Evolutionary conservation across 2,329 filamentous ascomycete species (phyloP), one percentile per base, ranked within the genome.

Genomic region (Nothophaeocryptopus gaeumannii): DNA sequence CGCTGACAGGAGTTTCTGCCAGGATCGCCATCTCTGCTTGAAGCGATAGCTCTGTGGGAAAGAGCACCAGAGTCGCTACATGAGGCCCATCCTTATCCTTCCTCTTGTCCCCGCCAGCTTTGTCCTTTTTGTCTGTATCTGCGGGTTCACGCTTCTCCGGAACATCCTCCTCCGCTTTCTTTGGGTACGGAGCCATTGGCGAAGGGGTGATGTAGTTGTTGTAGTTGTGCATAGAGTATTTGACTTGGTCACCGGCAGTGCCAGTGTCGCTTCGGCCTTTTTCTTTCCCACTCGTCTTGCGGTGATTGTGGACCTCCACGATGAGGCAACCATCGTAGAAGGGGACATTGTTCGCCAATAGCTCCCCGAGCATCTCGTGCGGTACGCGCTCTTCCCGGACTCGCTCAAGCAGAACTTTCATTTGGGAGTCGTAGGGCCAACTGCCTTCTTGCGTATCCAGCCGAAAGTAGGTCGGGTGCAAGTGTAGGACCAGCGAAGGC

Each of bases 251-350:
- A 58, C 78, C 63, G 30, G 60, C 83, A 1, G 81, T 75, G 20
- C 74, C 74, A 44, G 73, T 76, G 42, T 74, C 56, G 42, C 78
- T 49, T 74, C 72, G 60, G 8, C 40, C 55, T 45, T 58, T 61
- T 37, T 66, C 63, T 47, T 69, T 60, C 75, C 76, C 58, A 80
- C 82, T 64, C 8, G 74, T 67, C 58, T 89, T 59, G 78, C 87
- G 88, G 73, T 96, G 88, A 67, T 97, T 89, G 63, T 95, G 82
- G n/a, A 97, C 76, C 68, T 95, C 86, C 32, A 99, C 90, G 59
- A 99, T 97, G 50, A 99, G 79, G 65, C 92, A 96, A 30, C 81
- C 90, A 69, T 97, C 91, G 67, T 97, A 99, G 66, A 96, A 97
- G 8, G 79, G 78, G 11, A 96, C 86, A 14, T 83, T 82, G 13